Evolutionary conservation across 1,284 basidiomycete species (phyloP).

Genomic region (Farysia itapuensis): DNA sequence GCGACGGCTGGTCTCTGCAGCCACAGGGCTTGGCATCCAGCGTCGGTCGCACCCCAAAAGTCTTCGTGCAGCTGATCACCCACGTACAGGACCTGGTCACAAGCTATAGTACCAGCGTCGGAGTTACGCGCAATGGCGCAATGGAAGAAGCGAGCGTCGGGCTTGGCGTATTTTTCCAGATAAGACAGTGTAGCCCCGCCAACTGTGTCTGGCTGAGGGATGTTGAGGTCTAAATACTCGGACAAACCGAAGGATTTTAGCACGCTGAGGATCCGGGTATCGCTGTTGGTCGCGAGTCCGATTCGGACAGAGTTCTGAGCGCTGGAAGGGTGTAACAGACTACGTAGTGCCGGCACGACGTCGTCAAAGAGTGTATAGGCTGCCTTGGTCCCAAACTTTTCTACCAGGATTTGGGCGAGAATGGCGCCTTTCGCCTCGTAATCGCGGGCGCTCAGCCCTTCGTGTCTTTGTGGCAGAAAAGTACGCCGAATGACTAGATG

Average conservation of each 20-base stretch:
- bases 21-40: conserved; percentile 34
- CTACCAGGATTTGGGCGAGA: conserved; percentile 18
- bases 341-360: conserved; percentile 19
- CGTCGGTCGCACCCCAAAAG: conserved; percentile 34
- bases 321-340: conserved; percentile 1
- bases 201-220: background rate
- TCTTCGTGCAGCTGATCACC: conserved; percentile 46
- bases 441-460: conserved; percentile 1
- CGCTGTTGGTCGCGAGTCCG: conserved; percentile 39
- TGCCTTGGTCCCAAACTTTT: conserved; percentile 21
- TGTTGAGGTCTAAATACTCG: conserved; percentile 21
- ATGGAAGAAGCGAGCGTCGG: conserved; percentile 28
- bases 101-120: background rate
- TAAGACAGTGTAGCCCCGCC: conserved; percentile 31
- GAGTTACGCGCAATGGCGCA: conserved; percentile 15
- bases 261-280: conserved; percentile 27
- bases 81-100: conserved; percentile 30
- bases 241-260: conserved; percentile 25
- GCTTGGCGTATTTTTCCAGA: conserved; percentile 32
- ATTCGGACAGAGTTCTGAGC: conserved; percentile 2
- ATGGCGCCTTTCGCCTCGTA: conserved; percentile 1
- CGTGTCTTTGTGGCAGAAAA: conserved; percentile 12
- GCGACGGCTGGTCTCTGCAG: conserved; percentile 16
- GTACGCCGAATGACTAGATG: conserved; percentile 30
- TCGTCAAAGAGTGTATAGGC: conserved; percentile 38